These are phyloP conservation scores for Letharia lupina DNA, from an alignment of 495 filamentous ascomycete species.

Conservation along the genomic window DNA sequence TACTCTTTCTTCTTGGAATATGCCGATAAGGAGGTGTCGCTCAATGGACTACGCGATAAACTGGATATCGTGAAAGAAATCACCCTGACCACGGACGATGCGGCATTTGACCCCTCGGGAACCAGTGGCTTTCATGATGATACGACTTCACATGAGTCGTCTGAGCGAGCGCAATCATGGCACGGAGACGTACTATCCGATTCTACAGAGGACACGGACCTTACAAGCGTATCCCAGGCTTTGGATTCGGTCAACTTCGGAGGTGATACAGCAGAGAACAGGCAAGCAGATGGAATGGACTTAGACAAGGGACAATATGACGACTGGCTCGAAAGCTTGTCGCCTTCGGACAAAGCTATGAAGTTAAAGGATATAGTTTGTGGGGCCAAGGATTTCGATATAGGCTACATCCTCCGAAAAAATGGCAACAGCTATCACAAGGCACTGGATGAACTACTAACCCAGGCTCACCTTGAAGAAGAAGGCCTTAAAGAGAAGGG, in stretches of 20 bases:
- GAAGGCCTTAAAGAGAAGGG: slow-evolving; percentile 43
- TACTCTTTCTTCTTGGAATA: slow-evolving; percentile 60
- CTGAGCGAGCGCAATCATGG: slow-evolving; percentile 25
- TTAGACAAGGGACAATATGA: background rate
- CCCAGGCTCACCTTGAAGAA: slow-evolving; percentile 61
- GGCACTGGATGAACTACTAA: slow-evolving; percentile 76
- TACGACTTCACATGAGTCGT: slow-evolving; percentile 21
- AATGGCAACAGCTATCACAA: slow-evolving; percentile 51
- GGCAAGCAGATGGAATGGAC: slow-evolving; percentile 10
- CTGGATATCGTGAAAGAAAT: slow-evolving; percentile 51
- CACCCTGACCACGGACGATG: slow-evolving; percentile 55
- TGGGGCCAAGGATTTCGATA: slow-evolving; percentile 50
- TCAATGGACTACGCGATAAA: slow-evolving; percentile 43
- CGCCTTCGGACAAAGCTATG: slow-evolving; percentile 39
- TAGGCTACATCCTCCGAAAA: slow-evolving; percentile 57
- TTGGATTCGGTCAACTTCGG: slow-evolving; percentile 13
- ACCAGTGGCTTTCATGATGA: slow-evolving; percentile 39
- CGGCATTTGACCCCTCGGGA: slow-evolving; percentile 72
- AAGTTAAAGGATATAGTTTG: slow-evolving; percentile 63
- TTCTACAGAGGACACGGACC: slow-evolving; percentile 34
- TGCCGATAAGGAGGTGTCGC: slow-evolving; percentile 38
- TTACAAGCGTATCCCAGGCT: slow-evolving; percentile 34
- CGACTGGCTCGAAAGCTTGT: slow-evolving; percentile 31
- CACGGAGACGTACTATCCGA: slow-evolving; percentile 25
- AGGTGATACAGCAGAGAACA: slow-evolving; percentile 25